phyloP scores from a whole-genome alignment of 306 rosid species.

The Vigna reflexopilosa region DNA sequence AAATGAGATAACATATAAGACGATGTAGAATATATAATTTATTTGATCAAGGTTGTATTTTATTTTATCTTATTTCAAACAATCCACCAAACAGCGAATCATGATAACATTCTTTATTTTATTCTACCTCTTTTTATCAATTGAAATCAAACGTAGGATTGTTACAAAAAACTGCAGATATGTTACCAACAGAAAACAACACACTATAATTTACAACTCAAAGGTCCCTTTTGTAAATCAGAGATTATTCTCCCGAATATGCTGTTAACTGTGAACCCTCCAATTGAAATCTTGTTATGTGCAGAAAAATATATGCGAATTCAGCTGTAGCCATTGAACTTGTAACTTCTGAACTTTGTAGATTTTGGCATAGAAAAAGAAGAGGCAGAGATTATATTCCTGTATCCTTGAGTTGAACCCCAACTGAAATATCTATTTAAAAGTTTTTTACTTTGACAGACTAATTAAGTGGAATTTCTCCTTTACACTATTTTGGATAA shows the following conservation, averaged over 20 bases:
- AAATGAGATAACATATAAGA: neutral
- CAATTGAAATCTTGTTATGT: slow-evolving; percentile 40
- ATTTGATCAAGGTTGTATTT: neutral
- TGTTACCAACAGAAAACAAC: neutral
- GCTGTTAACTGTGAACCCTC: slow-evolving; percentile 32
- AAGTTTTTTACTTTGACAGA: neutral
- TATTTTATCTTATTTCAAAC: neutral
- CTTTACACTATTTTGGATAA: slow-evolving; percentile 37
- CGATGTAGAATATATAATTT: neutral
- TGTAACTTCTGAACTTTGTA: slow-evolving; percentile 10
- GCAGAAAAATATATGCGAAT: slow-evolving; percentile 44
- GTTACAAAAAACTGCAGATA: slow-evolving; percentile 30
- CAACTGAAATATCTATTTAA: neutral
- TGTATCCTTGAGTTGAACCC: slow-evolving; percentile 3
- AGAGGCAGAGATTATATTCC: neutral
- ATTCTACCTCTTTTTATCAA: neutral
- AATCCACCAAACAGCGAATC: neutral
- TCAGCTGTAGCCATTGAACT: slow-evolving; percentile 36
- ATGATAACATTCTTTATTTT: neutral
- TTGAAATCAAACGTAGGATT: neutral
- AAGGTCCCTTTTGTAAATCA: slow-evolving; percentile 11
- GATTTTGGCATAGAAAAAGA: neutral
- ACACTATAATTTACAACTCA: neutral
- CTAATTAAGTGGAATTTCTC: slow-evolving; percentile 19
- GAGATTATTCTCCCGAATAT: slow-evolving; percentile 35